These are phyloP conservation scores for Collybia sordida DNA, from an alignment of 768 basidiomycete genomes.

Conservation along the genomic window DNA sequence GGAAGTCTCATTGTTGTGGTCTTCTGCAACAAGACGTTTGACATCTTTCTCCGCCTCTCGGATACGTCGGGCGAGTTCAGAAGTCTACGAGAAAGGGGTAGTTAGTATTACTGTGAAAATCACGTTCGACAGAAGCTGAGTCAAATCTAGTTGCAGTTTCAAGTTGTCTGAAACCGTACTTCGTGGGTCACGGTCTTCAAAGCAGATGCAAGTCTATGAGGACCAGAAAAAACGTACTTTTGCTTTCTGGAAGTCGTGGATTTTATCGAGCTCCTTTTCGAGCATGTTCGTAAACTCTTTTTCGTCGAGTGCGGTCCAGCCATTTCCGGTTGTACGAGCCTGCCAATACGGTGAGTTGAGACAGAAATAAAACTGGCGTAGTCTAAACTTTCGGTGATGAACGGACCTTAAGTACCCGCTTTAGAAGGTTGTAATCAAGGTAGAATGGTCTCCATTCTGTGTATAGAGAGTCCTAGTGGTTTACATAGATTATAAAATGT, in stretches of 20 bases:
- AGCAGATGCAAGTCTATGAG: background rate
- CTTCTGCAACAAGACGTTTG: conserved; percentile 68
- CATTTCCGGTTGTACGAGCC: conserved; percentile 44
- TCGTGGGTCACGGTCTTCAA: background rate
- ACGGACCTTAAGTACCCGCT: conserved; percentile 84
- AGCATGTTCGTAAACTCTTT: conserved; percentile 76
- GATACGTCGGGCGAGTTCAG: conserved; percentile 81
- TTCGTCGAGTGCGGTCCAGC: conserved; percentile 82
- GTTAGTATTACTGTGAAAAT: background rate
- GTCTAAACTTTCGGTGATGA: background rate
- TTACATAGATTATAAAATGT: background rate
- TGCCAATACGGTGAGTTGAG: conserved; percentile 13
- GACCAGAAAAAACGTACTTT: conserved; percentile 53
- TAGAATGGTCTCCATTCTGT: conserved; percentile 91
- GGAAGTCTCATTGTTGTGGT: conserved; percentile 23
- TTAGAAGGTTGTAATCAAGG: conserved; percentile 85
- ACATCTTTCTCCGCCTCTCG: conserved; percentile 81
- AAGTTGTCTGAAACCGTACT: background rate
- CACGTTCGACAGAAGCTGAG: no score
- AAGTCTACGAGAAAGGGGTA: conserved; percentile 46
- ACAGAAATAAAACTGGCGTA: background rate
- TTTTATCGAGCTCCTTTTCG: conserved; percentile 87
- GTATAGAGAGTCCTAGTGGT: conserved; percentile 72
- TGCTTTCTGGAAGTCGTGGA: conserved; percentile 87
- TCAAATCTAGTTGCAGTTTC: background rate